Evolutionary conservation across 1,139 yeast genomes (phyloP).

Genomic region (Taphrina wiesneri): DNA sequence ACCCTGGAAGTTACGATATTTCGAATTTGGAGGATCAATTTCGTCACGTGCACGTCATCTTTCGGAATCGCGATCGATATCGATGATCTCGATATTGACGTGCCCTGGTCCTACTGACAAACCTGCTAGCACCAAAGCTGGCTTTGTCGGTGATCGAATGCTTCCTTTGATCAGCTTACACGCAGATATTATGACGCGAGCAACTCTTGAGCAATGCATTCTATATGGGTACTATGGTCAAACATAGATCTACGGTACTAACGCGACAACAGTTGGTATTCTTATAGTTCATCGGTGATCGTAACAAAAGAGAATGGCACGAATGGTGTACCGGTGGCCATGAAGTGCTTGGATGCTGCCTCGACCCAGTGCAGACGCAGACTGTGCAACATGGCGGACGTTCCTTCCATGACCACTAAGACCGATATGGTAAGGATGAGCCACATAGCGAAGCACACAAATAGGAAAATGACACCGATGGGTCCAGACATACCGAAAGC

Average conservation of each 20-base stretch:
- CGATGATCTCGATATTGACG: no score
- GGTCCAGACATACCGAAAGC: constrained; percentile 77
- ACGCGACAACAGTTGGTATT: not conserved
- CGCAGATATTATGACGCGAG: no score
- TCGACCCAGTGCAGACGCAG: constrained; percentile 98
- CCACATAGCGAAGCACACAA: constrained; percentile 89
- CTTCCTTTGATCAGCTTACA: no score
- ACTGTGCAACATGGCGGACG: constrained; percentile 97
- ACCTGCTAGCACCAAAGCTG: no score
- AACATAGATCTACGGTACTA: not conserved
- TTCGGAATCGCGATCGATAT: not conserved
- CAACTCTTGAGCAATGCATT: not conserved
- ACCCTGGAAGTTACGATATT: no score
- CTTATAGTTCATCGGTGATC: constrained; percentile 10
- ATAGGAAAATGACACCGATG: constrained; percentile 69
- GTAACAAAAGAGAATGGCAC: constrained; percentile 69
- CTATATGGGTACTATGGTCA: not conserved
- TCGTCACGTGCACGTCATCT: not conserved
- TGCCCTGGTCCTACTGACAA: no score
- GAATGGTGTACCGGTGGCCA: constrained; percentile 90
- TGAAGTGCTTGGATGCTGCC: constrained; percentile 96
- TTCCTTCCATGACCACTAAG: constrained; percentile 96
- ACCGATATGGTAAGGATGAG: constrained; percentile 85
- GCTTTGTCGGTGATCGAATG: no score
- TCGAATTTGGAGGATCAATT: not conserved